phyloP scores from a whole-genome alignment of 495 filamentous ascomycete species.

The Xylaria sp. region DNA sequence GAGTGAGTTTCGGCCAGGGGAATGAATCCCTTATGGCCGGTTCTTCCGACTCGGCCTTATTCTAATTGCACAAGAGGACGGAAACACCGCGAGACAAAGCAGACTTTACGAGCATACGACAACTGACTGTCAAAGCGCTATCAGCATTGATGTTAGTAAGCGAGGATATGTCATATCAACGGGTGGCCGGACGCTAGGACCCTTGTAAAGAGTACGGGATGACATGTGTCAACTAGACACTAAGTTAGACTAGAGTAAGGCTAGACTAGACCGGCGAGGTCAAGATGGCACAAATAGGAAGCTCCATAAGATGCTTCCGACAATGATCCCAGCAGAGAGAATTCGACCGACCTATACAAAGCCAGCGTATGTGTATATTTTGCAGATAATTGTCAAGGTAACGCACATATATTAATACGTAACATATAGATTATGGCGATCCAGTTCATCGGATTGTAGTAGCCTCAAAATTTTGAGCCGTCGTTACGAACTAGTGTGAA shows the following conservation, averaged over 20 bases:
- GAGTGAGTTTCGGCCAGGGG: slow-evolving; percentile 27
- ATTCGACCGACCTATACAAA: not conserved
- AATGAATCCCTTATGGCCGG: slow-evolving; percentile 22
- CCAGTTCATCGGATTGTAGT: not conserved
- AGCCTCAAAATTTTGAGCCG: not conserved
- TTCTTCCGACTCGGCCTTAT: slow-evolving; percentile 21
- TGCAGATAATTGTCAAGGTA: not conserved
- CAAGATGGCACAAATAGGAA: slow-evolving; percentile 17
- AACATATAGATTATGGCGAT: not conserved
- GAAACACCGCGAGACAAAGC: not conserved
- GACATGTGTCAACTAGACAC: slow-evolving; percentile 13
- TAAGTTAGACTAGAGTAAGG: slow-evolving; percentile 14
- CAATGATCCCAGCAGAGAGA: slow-evolving; percentile 3
- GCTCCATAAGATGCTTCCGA: slow-evolving; percentile 10
- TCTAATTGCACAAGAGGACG: not conserved
- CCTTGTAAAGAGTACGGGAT: slow-evolving; percentile 6
- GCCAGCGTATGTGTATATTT: not conserved
- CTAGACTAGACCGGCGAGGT: slow-evolving; percentile 16
- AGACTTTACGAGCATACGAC: not conserved
- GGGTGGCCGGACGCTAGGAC: not conserved
- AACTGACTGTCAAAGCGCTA: slow-evolving; percentile 13
- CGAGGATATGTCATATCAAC: slow-evolving; percentile 14
- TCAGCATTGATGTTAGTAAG: slow-evolving; percentile 18
- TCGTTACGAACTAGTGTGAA: not conserved
- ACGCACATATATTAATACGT: not conserved